Base-by-base conservation (phyloP, 306 rosid genomes). In the Castanospermum australe region DNA sequence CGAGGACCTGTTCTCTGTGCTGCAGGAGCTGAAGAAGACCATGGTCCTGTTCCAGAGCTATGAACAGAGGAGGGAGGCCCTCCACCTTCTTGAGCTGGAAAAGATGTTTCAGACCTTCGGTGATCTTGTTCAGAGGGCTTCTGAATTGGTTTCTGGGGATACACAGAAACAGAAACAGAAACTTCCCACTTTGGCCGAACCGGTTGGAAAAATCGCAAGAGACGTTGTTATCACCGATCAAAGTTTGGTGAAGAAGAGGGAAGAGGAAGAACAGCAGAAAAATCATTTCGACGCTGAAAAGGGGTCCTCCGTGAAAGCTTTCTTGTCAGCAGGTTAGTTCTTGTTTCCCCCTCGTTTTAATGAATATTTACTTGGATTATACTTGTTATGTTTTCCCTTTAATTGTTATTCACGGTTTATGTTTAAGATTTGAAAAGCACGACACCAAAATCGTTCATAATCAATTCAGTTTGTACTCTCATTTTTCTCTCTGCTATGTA, bases 71-170 rank as follows among this genome's bases (percentile, higher is more conserved):
- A 87, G 42, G 44, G 99, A 95, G 69, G 96, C 97, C 1, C 70
- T 85, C 22, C 80, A 82, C 17, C 69, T 92, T 81, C 84, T 92
- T 56, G 86, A 92, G 54, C 76, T 81, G 1, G 97, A 91, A 25
- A 86, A 87, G 10, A 69, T 77, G 87, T 90, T 92, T 61, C 88
- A 88, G 20, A 84, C 83, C 76, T 89, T 91, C 24, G 97, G 63
- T 81, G 94, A 85, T 80, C 94, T 92, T 54, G 88, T 95, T 74
- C 99, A 85, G 85, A 92, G 79, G 54, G 89, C 97, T 76, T 92
- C 97, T 60, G 67, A 64, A 13, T 71, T 91, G 77, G 87, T 95
- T 78, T 91, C 93, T 67, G 90, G 92, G 14, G 91, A 87, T 72
- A 47, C 60, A 62, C 81, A 72, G 68, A 33, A 25, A 11, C 81